Conservation (phyloP, 73 alveolate species). For the Blepharisma japonicum region DNA sequence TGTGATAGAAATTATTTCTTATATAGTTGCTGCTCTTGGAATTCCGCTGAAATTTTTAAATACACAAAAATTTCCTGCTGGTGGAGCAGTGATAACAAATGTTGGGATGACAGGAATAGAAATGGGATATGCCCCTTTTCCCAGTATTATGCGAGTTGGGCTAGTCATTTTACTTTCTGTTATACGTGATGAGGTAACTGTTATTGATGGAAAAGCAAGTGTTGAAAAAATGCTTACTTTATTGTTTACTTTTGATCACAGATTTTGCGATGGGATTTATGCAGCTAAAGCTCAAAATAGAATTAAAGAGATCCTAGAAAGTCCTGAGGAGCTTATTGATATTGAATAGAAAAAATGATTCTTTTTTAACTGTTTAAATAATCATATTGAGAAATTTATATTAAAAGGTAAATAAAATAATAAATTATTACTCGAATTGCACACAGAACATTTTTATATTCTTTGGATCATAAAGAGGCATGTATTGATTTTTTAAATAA, state of each 20-base stretch:
- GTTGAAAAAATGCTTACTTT: neutral
- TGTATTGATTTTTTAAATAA: too few relatives aligned
- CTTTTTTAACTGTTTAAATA: too few relatives aligned
- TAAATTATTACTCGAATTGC: too few relatives aligned
- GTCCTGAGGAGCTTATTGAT: neutral
- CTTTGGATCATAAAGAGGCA: too few relatives aligned
- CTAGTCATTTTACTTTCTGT: neutral
- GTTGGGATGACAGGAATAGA: neutral
- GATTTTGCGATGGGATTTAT: neutral
- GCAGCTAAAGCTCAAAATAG: neutral
- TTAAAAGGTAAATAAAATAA: too few relatives aligned
- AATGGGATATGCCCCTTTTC: constrained; percentile 15
- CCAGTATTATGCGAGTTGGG: neutral
- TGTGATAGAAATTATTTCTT: neutral
- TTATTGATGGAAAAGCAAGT: neutral
- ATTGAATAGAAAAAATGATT: neutral
- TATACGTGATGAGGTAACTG: neutral
- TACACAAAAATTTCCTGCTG: neutral
- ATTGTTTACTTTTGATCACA: neutral
- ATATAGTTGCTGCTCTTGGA: neutral
- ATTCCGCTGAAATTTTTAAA: neutral
- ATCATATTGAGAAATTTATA: too few relatives aligned
- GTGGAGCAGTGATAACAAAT: neutral
- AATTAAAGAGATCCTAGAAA: neutral
- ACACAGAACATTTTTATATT: too few relatives aligned